Conservation (phyloP, 2,329 filamentous ascomycete genomes). For the Zalaria sp. region DNA sequence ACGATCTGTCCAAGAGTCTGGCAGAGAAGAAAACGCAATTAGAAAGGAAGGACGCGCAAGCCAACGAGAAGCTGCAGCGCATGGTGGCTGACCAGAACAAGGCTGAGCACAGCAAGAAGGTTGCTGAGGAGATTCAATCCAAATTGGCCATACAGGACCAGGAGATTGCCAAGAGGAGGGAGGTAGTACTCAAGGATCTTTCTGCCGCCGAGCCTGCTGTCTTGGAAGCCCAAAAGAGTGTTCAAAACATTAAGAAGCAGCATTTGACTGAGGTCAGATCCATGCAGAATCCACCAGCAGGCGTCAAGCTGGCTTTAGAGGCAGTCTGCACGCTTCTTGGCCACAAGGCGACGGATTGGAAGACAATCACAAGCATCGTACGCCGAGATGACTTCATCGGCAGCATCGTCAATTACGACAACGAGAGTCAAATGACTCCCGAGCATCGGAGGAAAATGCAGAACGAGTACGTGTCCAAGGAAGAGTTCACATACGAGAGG, state of each 20-base stretch:
- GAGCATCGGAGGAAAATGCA: conserved; percentile 74
- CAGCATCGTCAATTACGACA: conserved; percentile 94
- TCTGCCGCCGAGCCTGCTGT: conserved; percentile 89
- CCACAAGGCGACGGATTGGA: conserved; percentile 84
- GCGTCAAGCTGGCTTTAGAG: conserved; percentile 84
- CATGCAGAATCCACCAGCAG: conserved; percentile 82
- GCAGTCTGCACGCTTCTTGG: conserved; percentile 93
- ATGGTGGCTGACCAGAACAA: conserved; percentile 96
- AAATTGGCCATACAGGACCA: conserved; percentile 80
- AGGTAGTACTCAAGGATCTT: conserved; percentile 76
- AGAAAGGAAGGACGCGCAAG: conserved; percentile 85
- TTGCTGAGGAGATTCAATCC: conserved; percentile 76
- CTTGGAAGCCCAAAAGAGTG: conserved; percentile 81
- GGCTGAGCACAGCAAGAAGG: conserved; percentile 79
- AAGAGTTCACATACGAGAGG: conserved; percentile 91
- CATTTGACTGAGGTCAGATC: conserved; percentile 95
- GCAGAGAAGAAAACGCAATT: conserved; percentile 90
- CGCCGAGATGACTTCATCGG: conserved; percentile 93
- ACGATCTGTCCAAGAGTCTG: conserved; percentile 77
- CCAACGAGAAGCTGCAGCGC: conserved; percentile 90
- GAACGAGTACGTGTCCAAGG: conserved; percentile 78
- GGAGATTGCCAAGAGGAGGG: conserved; percentile 68
- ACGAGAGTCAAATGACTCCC: conserved; percentile 86
- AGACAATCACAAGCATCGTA: conserved; percentile 74
- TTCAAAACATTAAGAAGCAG: conserved; percentile 96